phyloP scores from a whole-genome alignment of 768 basidiomycete genomes.

The Leccinum boreale region DNA sequence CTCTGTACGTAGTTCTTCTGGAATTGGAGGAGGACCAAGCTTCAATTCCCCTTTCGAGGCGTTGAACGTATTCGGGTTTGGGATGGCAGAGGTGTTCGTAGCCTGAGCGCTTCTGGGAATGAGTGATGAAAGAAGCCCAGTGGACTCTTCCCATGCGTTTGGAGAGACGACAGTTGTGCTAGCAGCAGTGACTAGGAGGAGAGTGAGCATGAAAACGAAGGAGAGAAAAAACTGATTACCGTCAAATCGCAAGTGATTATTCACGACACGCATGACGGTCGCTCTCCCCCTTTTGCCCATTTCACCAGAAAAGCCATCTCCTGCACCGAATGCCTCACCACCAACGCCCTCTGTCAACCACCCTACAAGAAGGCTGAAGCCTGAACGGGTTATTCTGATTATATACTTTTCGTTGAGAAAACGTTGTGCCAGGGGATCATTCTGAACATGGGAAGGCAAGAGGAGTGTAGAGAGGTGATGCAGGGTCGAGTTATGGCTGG shows the following conservation, averaged over 20 bases:
- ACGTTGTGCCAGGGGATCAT: slow-evolving; percentile 76
- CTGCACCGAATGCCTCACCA: slow-evolving; percentile 77
- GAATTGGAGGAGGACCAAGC: slow-evolving; percentile 76
- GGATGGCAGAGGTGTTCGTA: slow-evolving; percentile 34
- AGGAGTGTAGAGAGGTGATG: slow-evolving; percentile 79
- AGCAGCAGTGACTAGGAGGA: slow-evolving; percentile 59
- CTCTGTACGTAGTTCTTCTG: slow-evolving; percentile 79
- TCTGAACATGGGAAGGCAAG: slow-evolving; percentile 79
- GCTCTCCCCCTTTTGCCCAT: slow-evolving; percentile 82
- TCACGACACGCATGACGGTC: slow-evolving; percentile 89
- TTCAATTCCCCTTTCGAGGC: slow-evolving; percentile 73
- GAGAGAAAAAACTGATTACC: slow-evolving; percentile 45
- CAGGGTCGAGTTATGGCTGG: slow-evolving; percentile 64
- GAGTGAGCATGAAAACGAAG: slow-evolving; percentile 17
- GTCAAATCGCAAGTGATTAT: slow-evolving; percentile 88
- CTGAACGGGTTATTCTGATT: slow-evolving; percentile 85
- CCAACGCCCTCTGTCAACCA: slow-evolving; percentile 95
- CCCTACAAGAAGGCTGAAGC: slow-evolving; percentile 87
- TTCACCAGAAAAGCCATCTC: slow-evolving; percentile 78
- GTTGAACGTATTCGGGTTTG: slow-evolving; percentile 74
- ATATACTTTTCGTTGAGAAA: slow-evolving; percentile 90
- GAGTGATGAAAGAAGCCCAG: slow-evolving; percentile 77
- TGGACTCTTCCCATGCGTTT: slow-evolving; percentile 80
- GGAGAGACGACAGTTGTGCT: slow-evolving; percentile 61
- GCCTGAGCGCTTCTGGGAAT: slow-evolving; percentile 60